Evolutionary conservation across 2,329 filamentous ascomycete species (phyloP), one percentile per base, ranked within the genome.

Genomic region (Daldinia sp.): DNA sequence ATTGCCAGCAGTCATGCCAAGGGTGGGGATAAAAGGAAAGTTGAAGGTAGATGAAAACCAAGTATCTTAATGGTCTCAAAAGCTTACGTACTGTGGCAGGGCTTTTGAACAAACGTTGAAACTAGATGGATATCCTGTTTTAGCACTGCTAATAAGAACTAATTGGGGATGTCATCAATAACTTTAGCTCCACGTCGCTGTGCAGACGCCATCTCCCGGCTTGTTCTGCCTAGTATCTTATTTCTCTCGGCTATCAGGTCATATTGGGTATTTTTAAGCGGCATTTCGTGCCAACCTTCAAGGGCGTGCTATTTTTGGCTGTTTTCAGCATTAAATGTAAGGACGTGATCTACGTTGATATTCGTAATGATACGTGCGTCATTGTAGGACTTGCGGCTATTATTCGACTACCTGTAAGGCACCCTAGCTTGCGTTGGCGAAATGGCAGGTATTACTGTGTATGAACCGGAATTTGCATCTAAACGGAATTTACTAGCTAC

Each of bases 271-370:
- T 33, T 33, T 30, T 6, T 51, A 33, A 9, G 15, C 46, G 46
- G 26, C 46, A 33, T 51, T 33, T 51, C 10, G 46, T 33, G 10
- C 26, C 46, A 51, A 51, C 46, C 26, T 33, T 51, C 46, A 15
- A 51, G 46, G 46, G 13, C 26, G 15, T 51, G 33, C 46, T 51
- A 51, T 51, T 51, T 51, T 51, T 51, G 46, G 46, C 15, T 6
- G 3, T 12, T 15, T 28, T 33, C 46, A 33, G 9, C 46, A n/a
- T 15, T 15, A 9, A 12, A 15, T 13, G 15, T 18, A 10, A 33
- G 46, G 26, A 33, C 26, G n/a, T 51, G 26, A 33, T 33, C 46
- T 26, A 4, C 46, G 26, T 12, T 4, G 13, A 51, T 50, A 51
- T 33, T 51, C 26, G 4, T 48, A 48, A 48, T 28, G 13, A 28